Evolutionary conservation across 1,139 yeast species (phyloP), one percentile per base, ranked within the genome.

Genomic region (Taphrina deformans): DNA sequence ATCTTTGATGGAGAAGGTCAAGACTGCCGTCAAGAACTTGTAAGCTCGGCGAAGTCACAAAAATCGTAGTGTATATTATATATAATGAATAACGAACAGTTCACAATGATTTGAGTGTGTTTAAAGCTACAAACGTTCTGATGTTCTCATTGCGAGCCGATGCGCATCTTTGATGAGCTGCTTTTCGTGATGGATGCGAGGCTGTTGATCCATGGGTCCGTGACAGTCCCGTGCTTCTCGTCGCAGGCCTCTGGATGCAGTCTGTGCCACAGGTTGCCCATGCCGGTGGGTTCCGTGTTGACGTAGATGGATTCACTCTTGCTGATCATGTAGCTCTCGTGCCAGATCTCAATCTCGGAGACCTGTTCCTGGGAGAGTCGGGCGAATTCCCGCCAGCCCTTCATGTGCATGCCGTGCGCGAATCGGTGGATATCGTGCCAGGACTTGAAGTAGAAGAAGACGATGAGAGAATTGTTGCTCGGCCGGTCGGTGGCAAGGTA

Each of bases 1-100:
- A 48, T 23, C 55, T 41, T 23, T 59, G 26, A 40, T 59, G 38
- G 63, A 59, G 50, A 59, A 59, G 31, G 52, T 59, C 50, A 59
- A 59, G 63, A 52, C 63, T 7, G 58, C 58, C n/a, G 58, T 53
- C 58, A 53, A 53, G 58, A 53, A 53, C 41, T 12, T 53, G 41
- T 53, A 53, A n/a, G n/a, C n/a, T n/a, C n/a, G 53, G 2, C 18
- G 10, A 7, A 23, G 27, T 3, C 21, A 7, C 2, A 21, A 23
- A 44, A 44, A 18, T 23, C 48, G 27, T 21, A 5, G n/a, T 44
- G 48, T 44, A 44, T 44, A 44, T 18, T 44, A 44, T 21, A 9
- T 21, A 44, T 44, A 44, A 44, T 44, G 48, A 44, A 44, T 44
- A 44, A 44, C 48, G 48, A 44, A 44, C 10, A 38, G 2, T 38